Evolutionary conservation across 2,329 filamentous ascomycete genomes (phyloP).

Genomic region (Pseudogymnoascus sp.): DNA sequence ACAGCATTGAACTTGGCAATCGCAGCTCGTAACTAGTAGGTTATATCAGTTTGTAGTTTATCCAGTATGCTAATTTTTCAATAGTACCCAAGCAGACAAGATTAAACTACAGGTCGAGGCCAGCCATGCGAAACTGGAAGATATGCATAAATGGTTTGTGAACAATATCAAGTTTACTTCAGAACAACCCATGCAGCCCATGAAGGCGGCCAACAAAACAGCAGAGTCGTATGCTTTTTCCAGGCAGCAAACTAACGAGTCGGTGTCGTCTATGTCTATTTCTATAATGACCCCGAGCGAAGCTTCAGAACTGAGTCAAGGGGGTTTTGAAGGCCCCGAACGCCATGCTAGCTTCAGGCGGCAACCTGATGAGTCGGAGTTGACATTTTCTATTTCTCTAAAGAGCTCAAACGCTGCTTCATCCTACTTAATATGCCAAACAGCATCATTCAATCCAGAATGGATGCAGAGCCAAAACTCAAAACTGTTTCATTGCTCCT

Average conservation of each 20-base stretch:
- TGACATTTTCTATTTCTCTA: not conserved
- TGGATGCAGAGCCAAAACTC: not conserved
- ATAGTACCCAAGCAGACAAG: not conserved
- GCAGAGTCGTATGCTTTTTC: not conserved
- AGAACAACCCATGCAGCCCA: not conserved
- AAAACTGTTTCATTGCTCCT: conserved; percentile 3
- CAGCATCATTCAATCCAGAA: conserved; percentile 2
- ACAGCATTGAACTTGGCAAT: conserved; percentile 10
- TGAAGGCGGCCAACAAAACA: not conserved
- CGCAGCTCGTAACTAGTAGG: conserved; percentile 6
- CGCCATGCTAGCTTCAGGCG: not conserved
- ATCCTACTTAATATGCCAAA: not conserved
- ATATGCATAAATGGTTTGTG: not conserved
- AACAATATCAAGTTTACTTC: not conserved
- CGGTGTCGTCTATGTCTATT: not conserved
- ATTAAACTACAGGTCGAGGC: not conserved
- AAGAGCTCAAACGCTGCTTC: not conserved
- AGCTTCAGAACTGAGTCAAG: not conserved
- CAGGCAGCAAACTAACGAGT: not conserved
- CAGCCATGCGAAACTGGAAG: not conserved
- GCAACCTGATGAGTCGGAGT: not conserved
- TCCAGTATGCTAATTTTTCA: not conserved
- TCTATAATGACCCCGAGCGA: not conserved
- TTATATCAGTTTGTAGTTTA: not conserved
- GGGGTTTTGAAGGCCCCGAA: not conserved